Percentiles rank a stretch among this genome's conserved stretches.
Evolutionary conservation across 2,329 filamentous ascomycete genomes (phyloP).

Genomic region (Cladophialophora immunda): DNA sequence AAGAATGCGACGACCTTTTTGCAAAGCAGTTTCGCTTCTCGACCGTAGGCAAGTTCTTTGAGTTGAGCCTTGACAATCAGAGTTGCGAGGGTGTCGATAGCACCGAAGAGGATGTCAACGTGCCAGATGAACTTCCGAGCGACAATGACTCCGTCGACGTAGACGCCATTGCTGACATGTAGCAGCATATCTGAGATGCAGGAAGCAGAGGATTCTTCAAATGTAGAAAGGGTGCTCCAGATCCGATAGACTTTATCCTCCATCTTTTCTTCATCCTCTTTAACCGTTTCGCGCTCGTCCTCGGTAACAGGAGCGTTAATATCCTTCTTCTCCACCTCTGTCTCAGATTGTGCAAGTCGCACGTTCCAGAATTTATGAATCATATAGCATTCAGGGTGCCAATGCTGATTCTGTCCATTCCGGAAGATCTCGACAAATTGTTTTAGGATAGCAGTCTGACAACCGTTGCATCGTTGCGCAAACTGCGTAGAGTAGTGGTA

Average conservation of each 20-base stretch:
- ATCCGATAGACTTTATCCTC: constrained; percentile 98
- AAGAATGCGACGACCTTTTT: constrained; percentile 99
- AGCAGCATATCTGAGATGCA: constrained; percentile 99
- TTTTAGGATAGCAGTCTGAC: constrained; percentile 95
- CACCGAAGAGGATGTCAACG: constrained; percentile 89
- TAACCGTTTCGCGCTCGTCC: constrained; percentile 77
- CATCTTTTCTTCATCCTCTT: constrained; percentile 89
- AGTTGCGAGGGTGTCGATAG: constrained; percentile 83
- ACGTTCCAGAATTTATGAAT: constrained; percentile 99
- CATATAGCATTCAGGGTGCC: constrained; percentile 99
- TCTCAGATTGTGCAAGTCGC: constrained; percentile 72
- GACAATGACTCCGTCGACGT: constrained; percentile 91
- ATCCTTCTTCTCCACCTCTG: constrained; percentile 56
- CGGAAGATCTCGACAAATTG: constrained; percentile 99
- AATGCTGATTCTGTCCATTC: constrained; percentile 97
- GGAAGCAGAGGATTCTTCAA: constrained; percentile 95
- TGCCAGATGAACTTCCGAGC: constrained; percentile 97
- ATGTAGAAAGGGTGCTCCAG: constrained; percentile 96
- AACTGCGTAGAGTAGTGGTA: constrained; percentile 99
- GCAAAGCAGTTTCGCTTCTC: constrained; percentile 98
- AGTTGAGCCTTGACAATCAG: constrained; percentile 73
- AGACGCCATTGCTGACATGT: constrained; percentile 96
- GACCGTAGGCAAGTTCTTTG: constrained; percentile 88
- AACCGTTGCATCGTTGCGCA: constrained; percentile 94
- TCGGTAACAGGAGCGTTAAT: constrained; percentile 67